Conservation (phyloP, 1,139 yeast species). For the Yamadazyma kanchanaburiensis region DNA sequence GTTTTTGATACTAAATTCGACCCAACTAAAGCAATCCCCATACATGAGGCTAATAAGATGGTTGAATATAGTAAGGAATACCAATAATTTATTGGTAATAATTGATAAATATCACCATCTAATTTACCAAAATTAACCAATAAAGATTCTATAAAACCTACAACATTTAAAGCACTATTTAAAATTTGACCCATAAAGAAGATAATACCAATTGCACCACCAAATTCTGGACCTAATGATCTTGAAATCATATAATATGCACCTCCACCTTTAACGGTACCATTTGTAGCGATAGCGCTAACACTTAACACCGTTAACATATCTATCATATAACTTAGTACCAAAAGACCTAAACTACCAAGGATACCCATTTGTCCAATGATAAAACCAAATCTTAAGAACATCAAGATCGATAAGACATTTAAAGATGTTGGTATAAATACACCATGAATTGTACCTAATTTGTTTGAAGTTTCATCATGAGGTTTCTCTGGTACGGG, state of each 20-base stretch:
- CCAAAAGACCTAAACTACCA: conserved; percentile 56
- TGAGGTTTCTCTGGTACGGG: neutral
- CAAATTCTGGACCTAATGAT: conserved; percentile 79
- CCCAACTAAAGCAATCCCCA: conserved; percentile 78
- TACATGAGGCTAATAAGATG: conserved; percentile 63
- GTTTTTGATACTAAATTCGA: conserved; percentile 81
- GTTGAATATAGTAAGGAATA: conserved; percentile 66
- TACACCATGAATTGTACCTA: conserved; percentile 76
- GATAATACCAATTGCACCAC: conserved; percentile 78
- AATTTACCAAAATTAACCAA: conserved; percentile 59
- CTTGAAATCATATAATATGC: conserved; percentile 81
- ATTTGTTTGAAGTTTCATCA: conserved; percentile 26
- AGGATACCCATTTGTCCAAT: conserved; percentile 74
- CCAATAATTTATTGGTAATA: conserved; percentile 53
- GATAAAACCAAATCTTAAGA: conserved; percentile 74
- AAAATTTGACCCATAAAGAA: conserved; percentile 75
- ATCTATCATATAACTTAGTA: conserved; percentile 64
- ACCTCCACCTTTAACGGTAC: conserved; percentile 82
- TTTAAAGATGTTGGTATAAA: conserved; percentile 74
- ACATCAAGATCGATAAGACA: conserved; percentile 78
- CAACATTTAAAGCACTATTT: conserved; percentile 74
- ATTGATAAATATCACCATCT: conserved; percentile 53
- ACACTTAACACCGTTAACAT: conserved; percentile 68
- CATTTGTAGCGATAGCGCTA: conserved; percentile 79
- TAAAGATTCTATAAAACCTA: conserved; percentile 74